A percentile compares a stretch with the other conserved stretches of the same genome.
Evolutionary conservation across 768 basidiomycete genomes (phyloP).

Genomic region (Leucosporidium yakuticum): DNA sequence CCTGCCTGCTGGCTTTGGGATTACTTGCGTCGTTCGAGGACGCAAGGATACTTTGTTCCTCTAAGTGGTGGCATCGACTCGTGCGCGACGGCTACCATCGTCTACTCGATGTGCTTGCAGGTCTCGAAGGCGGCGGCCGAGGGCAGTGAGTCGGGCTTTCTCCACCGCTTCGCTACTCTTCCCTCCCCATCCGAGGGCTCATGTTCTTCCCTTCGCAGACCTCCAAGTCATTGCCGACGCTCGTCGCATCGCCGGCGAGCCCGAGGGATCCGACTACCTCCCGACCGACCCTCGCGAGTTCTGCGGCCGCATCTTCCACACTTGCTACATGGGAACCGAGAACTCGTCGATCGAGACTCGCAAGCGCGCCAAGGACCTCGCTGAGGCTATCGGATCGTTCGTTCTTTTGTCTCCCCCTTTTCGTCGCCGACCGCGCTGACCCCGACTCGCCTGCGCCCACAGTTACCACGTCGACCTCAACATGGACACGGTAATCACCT

Average conservation of each 20-base stretch:
- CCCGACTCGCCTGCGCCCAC: conserved; percentile 13
- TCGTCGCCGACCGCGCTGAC: not conserved
- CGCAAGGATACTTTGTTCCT: conserved; percentile 91
- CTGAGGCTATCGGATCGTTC: conserved; percentile 83
- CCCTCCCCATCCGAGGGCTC: not conserved
- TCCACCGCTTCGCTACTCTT: not conserved
- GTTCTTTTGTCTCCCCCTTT: conserved; percentile 15
- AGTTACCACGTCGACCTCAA: conserved; percentile 93
- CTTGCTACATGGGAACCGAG: conserved; percentile 98
- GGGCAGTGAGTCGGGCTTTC: conserved; percentile 50
- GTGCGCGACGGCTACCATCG: conserved; percentile 92
- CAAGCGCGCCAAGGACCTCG: conserved; percentile 74
- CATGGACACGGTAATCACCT: conserved; percentile 86
- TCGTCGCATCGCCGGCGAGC: conserved; percentile 77
- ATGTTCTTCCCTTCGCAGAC: conserved; percentile 48
- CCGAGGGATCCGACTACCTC: conserved; percentile 70
- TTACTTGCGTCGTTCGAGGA: conserved; percentile 85
- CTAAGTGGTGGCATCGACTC: conserved; percentile 95
- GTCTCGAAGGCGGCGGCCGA: conserved; percentile 73
- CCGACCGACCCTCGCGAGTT: conserved; percentile 86
- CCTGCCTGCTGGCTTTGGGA: conserved; percentile 99
- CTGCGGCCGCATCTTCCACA: conserved; percentile 80
- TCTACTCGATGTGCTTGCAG: conserved; percentile 91
- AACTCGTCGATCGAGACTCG: conserved; percentile 86
- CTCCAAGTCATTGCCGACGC: conserved; percentile 85